Base-by-base conservation (phyloP, 805 yeast species). In the Lipomyces kockii region DNA sequence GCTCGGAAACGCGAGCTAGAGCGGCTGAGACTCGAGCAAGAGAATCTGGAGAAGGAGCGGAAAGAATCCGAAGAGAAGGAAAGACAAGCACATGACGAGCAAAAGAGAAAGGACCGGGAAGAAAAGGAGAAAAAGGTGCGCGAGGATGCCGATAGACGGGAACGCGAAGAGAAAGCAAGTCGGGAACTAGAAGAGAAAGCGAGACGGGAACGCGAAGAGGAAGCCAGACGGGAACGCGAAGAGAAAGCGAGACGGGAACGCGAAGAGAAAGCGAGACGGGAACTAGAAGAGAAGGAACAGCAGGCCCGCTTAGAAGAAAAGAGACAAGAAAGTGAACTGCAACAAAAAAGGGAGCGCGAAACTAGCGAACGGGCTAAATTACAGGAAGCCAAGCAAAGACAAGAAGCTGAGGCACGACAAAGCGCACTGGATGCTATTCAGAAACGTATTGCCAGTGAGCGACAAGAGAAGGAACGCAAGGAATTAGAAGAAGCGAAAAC, bases 211-310 rank as follows among this genome's bases (percentile, higher is more conserved):
- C 29, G 60, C 71, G 69, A 60, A 62, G 68, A 58, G 61, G 60
- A 56, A 35, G 64, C 66, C 52, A 35, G 12, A 35, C 39, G 12
- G 39, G 43, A 55, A 22, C 29, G 37, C 25, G 61, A 27, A 69
- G 70, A 64, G 72, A 73, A 67, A 77, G 14, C 39, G 4, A 35
- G 12, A 35, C 39, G 12, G 39, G 43, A 55, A 22, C 29, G 37
- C 25, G 61, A 27, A 69, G 70, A 64, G 72, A 73, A 67, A 77
- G 76, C 58, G 73, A 73, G 63, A 67, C 67, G 53, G 60, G 70
- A 62, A 65, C 72, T 70, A 66, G 69, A 64, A 66, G 73, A 65
- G 62, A 75, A 70, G 52, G 74, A 74, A 65, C 74, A 29, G 32
- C 32, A 51, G 49, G 60, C 62, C 57, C 71, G 71, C 69, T 65